These are phyloP conservation scores for Stenocarpella maydis DNA, from an alignment of 2,329 filamentous ascomycete genomes.

Conservation along the genomic window DNA sequence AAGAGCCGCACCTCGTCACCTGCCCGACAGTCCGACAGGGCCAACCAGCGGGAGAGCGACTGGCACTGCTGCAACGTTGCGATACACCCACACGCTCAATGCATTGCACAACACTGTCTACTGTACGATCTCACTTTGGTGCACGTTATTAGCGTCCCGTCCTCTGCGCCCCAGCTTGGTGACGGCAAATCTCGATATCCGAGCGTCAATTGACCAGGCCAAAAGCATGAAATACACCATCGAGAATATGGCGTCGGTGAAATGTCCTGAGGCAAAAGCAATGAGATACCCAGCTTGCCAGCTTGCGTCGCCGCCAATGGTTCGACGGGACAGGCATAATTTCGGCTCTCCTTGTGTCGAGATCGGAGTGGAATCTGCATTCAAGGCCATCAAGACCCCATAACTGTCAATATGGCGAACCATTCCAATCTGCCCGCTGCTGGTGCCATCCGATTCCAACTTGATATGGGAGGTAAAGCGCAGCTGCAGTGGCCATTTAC, in stretches of 20 bases:
- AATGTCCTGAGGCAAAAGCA: background rate
- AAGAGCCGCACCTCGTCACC: conserved; percentile 8
- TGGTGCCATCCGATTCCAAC: background rate
- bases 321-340: background rate
- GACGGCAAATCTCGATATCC: background rate
- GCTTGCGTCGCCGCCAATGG: background rate
- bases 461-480: background rate
- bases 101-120: background rate
- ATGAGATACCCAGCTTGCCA: background rate
- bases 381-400: background rate
- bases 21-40: background rate
- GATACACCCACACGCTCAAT: background rate
- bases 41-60: conserved; percentile 9
- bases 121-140: background rate
- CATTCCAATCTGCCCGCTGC: background rate
- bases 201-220: background rate
- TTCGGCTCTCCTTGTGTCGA: background rate
- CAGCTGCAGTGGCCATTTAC: background rate
- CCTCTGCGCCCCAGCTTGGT: background rate
- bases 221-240: background rate
- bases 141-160: background rate
- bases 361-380: background rate
- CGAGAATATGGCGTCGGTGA: background rate
- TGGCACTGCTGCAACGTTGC: background rate
- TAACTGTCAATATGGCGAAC: background rate